These are phyloP conservation scores for Cystofilobasidium bisporidii DNA, from an alignment of 768 basidiomycete species.

Conservation along the genomic window DNA sequence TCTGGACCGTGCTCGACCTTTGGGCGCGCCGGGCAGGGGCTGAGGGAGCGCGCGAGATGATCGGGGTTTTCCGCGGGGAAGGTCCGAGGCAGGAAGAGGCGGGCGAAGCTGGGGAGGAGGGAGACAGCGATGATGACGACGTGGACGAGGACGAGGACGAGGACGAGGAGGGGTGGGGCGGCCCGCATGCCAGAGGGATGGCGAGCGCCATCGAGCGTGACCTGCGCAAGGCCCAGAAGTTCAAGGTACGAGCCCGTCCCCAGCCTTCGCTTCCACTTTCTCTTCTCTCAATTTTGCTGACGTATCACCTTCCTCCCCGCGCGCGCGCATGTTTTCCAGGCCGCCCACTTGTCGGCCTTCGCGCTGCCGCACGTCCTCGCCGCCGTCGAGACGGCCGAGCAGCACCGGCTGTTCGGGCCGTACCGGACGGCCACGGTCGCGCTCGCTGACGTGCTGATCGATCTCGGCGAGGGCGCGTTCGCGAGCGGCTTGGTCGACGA, in stretches of 20 bases:
- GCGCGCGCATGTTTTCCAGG: too few species aligned
- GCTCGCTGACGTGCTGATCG: slow-evolving; percentile 67
- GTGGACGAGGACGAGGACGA: not conserved
- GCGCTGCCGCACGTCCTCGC: slow-evolving; percentile 59
- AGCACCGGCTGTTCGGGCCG: slow-evolving; percentile 56
- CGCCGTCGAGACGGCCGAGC: slow-evolving; percentile 70
- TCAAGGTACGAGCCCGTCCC: slow-evolving; percentile 26
- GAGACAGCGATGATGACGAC: not conserved
- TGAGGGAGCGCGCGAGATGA: not conserved
- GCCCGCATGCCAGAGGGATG: not conserved
- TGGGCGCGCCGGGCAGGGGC: not conserved
- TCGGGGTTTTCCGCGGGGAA: not conserved
- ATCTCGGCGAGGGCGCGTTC: slow-evolving; percentile 63
- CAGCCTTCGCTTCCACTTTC: not conserved
- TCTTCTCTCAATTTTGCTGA: not conserved
- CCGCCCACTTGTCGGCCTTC: slow-evolving; percentile 54
- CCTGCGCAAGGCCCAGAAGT: not conserved
- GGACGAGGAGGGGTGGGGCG: not conserved
- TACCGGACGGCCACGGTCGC: slow-evolving; percentile 62
- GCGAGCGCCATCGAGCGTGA: not conserved
- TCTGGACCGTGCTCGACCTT: slow-evolving; percentile 9
- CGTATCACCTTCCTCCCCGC: not conserved
- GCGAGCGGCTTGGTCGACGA: slow-evolving; percentile 60
- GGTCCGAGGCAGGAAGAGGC: too few species aligned
- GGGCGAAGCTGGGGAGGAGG: too few species aligned